Evolutionary conservation across 2,329 filamentous ascomycete genomes (phyloP).

Genomic region (Davidsoniella neocaledoniae): DNA sequence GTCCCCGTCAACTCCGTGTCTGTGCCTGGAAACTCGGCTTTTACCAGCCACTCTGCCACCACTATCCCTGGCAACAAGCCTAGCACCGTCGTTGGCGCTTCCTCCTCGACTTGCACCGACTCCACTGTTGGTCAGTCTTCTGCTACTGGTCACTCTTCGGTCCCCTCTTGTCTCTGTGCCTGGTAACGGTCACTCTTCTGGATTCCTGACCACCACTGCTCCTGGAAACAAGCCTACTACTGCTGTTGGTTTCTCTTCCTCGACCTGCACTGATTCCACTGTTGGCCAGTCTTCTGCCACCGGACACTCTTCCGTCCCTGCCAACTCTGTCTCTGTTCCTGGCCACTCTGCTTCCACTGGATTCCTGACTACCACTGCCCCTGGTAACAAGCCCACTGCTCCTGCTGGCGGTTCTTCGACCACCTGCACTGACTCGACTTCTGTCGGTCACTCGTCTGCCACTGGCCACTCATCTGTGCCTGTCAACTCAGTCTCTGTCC

Average conservation of each 20-base stretch:
- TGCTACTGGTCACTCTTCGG: background rate
- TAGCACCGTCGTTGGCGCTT: too few relatives aligned
- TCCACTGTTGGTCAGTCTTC: background rate
- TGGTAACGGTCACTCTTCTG: background rate
- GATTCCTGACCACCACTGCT: background rate
- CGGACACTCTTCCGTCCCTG: background rate
- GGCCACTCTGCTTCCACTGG: background rate
- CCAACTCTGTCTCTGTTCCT: background rate
- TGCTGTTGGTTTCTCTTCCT: too few relatives aligned
- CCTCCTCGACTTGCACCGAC: background rate
- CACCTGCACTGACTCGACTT: constrained; percentile 23
- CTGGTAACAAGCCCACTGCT: background rate
- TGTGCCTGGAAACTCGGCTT: background rate
- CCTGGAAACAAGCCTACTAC: background rate
- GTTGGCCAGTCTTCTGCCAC: background rate
- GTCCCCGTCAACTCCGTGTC: too few relatives aligned
- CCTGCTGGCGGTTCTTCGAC: background rate
- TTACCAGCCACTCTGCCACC: background rate
- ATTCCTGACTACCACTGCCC: background rate
- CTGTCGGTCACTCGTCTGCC: constrained; percentile 30
- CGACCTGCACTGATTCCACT: too few relatives aligned
- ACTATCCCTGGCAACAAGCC: background rate
- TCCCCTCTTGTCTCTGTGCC: background rate
- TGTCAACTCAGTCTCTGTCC: constrained; percentile 20
- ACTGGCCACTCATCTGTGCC: constrained; percentile 26